A percentile compares a stretch with the other conserved stretches of the same genome.
Evolutionary conservation across 2,329 filamentous ascomycete species (phyloP).

Genomic region (Phialophora macrospora): DNA sequence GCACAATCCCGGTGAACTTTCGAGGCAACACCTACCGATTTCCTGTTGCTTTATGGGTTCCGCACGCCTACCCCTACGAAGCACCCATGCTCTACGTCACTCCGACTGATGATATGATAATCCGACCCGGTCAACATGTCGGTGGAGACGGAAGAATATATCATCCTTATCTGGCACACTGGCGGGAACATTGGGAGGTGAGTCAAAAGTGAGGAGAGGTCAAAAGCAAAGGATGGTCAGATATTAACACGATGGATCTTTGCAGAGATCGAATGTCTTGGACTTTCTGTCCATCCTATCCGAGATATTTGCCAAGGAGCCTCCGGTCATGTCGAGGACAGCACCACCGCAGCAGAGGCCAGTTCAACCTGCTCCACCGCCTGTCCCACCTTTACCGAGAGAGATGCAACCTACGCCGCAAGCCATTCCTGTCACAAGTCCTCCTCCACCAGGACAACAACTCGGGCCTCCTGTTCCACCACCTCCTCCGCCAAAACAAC

Average conservation of each 20-base stretch:
- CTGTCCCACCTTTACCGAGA: conserved; percentile 42
- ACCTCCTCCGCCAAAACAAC: conserved; percentile 32
- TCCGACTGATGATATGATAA: conserved; percentile 83
- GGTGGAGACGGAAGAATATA: conserved; percentile 85
- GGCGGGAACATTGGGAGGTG: conserved; percentile 89
- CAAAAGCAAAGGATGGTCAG: background rate
- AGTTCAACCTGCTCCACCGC: conserved; percentile 50
- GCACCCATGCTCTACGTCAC: conserved; percentile 87
- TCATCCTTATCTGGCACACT: conserved; percentile 91
- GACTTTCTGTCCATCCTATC: conserved; percentile 82
- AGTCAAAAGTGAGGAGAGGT: conserved; percentile 48
- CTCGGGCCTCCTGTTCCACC: conserved; percentile 19
- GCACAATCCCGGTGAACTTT: conserved; percentile 90
- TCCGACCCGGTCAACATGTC: conserved; percentile 92
- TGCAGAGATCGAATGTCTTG: conserved; percentile 76
- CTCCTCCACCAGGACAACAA: conserved; percentile 42
- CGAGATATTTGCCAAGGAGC: conserved; percentile 91
- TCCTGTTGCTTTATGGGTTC: conserved; percentile 90
- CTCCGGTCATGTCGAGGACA: conserved; percentile 80
- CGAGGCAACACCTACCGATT: conserved; percentile 89
- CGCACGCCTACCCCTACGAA: conserved; percentile 84
- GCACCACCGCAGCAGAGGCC: conserved; percentile 50
- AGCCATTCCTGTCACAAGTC: conserved; percentile 58
- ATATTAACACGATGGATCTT: background rate
- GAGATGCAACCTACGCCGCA: conserved; percentile 59